These are phyloP conservation scores for Paraurostyla sp. DNA, from an alignment of 73 alveolate species.

Conservation along the genomic window DNA sequence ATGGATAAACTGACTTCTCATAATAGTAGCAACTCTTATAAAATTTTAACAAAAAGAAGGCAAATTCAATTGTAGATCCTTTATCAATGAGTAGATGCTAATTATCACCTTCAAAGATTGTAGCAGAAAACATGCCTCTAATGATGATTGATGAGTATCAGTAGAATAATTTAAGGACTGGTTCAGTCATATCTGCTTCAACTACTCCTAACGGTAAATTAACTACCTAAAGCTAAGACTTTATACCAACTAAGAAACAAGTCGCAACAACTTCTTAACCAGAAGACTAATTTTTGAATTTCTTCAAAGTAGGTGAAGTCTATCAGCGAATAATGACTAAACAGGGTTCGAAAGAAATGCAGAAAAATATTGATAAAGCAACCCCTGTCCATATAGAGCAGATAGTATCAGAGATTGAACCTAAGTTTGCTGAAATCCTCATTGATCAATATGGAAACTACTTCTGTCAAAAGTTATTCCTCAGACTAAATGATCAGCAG, in stretches of 20 bases:
- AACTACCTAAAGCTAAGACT: not conserved
- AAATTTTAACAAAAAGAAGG: constrained; percentile 13
- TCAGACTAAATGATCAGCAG: not conserved
- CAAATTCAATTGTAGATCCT: constrained; percentile 32
- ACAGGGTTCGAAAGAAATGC: constrained; percentile 45
- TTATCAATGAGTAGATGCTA: not conserved
- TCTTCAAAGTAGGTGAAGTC: constrained; percentile 23
- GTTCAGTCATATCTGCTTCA: not conserved
- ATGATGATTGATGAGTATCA: too few relatives aligned
- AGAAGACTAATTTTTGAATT: not conserved
- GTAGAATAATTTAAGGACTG: too few relatives aligned
- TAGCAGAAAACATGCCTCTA: too few relatives aligned
- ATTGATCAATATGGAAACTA: constrained; percentile 57
- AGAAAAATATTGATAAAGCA: constrained; percentile 8
- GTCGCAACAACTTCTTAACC: too few relatives aligned
- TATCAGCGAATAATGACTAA: constrained; percentile 1
- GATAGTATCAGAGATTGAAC: constrained; percentile 32
- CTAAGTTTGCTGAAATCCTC: constrained; percentile 15
- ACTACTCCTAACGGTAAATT: not conserved
- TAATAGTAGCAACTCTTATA: too few relatives aligned
- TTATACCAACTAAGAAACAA: too few relatives aligned
- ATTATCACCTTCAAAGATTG: not conserved
- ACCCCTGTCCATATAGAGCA: not conserved
- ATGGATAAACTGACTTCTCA: not conserved
- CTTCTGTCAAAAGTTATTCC: constrained; percentile 36